A percentile compares a stretch with the other conserved stretches of the same genome.
Evolutionary conservation across 2,329 filamentous ascomycete genomes (phyloP).

Genomic region (Beauveria sp.): DNA sequence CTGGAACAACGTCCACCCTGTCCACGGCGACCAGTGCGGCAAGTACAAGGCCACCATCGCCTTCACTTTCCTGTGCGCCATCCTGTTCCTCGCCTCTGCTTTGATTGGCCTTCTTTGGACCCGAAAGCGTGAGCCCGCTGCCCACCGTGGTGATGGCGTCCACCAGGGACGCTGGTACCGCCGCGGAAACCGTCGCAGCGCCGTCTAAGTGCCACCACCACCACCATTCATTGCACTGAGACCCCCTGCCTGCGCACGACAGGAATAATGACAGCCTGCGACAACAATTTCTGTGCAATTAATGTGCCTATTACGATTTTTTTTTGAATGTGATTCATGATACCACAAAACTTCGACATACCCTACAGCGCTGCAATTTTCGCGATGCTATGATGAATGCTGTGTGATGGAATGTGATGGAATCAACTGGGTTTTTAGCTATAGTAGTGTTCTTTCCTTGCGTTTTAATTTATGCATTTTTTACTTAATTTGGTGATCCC

Average conservation of each 20-base stretch:
- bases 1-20: constrained; percentile 48
- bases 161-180: constrained; percentile 23
- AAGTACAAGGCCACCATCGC: constrained; percentile 65
- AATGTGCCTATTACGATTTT: not conserved
- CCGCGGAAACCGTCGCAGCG: constrained; percentile 36
- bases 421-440: not conserved
- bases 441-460: not conserved
- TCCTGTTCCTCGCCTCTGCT: constrained; percentile 61
- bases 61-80: constrained; percentile 63
- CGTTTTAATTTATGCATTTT: not conserved
- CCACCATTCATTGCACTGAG: too few species aligned
- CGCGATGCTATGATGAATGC: not conserved
- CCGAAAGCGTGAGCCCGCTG: constrained; percentile 31
- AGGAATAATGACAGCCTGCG: not conserved
- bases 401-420: not conserved
- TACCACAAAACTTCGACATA: not conserved
- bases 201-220: constrained; percentile 26
- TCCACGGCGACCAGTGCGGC: constrained; percentile 45
- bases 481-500: too few species aligned
- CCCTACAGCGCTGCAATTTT: not conserved
- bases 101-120: constrained; percentile 51
- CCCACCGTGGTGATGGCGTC: constrained; percentile 21
- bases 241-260: too few species aligned
- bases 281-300: not conserved
- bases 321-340: not conserved